Percentiles rank a stretch among this genome's conserved stretches.
These are phyloP conservation scores for Myxozyma lipomycoides DNA, from an alignment of 805 yeast species.

Conservation along the genomic window DNA sequence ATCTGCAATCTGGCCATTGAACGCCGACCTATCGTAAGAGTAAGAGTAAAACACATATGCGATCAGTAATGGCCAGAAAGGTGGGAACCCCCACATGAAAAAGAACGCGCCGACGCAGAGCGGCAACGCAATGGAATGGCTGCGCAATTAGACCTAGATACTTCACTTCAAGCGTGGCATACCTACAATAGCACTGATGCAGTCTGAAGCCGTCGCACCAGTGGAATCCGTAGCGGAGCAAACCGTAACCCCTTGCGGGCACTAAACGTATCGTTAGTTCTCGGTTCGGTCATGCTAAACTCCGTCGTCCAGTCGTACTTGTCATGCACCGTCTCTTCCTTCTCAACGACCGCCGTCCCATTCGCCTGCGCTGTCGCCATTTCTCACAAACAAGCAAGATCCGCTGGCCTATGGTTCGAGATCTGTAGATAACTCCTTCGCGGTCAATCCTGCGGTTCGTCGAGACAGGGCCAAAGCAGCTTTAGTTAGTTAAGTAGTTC, in stretches of 20 bases:
- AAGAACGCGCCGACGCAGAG: constrained; percentile 42
- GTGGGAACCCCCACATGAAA: constrained; percentile 53
- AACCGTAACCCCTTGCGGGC: constrained; percentile 15
- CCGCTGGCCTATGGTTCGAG: too few relatives aligned
- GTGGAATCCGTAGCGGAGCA: constrained; percentile 58
- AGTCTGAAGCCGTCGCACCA: constrained; percentile 58
- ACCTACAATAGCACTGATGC: constrained; percentile 56
- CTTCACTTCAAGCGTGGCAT: background rate
- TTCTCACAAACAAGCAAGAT: too few relatives aligned
- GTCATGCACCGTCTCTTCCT: too few relatives aligned
- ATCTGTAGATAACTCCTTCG: too few relatives aligned
- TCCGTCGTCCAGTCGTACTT: too few relatives aligned
- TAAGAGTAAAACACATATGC: constrained; percentile 57
- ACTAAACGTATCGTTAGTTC: background rate
- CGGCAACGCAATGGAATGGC: constrained; percentile 23
- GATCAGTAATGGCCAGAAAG: constrained; percentile 63
- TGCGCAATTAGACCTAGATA: background rate
- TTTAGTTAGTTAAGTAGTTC: too few relatives aligned
- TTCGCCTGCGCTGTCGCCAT: too few relatives aligned
- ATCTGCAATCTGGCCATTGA: constrained; percentile 63
- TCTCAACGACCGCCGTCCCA: too few relatives aligned
- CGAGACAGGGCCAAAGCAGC: too few relatives aligned
- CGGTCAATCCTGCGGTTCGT: too few relatives aligned
- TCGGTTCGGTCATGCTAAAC: too few relatives aligned
- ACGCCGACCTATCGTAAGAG: constrained; percentile 59